Evolutionary conservation across 2,329 filamentous ascomycete genomes (phyloP).

Genomic region (Fusarium mangiferae): DNA sequence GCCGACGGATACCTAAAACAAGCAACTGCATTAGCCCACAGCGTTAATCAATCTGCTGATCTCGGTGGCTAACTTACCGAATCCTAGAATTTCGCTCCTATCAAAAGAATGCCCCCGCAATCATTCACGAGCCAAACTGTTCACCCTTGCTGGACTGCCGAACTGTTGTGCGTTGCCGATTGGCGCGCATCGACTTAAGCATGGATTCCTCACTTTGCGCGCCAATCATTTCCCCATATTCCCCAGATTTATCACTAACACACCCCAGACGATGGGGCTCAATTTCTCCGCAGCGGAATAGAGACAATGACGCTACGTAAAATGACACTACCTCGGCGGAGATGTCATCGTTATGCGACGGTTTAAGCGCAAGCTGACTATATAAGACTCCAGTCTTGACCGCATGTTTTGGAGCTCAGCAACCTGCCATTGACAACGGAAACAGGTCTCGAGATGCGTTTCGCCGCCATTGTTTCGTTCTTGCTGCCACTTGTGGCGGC

Average conservation of each 20-base stretch:
- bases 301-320: background rate
- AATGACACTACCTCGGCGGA: constrained; percentile 14
- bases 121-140: background rate
- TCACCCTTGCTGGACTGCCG: constrained; percentile 17
- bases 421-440: constrained; percentile 5
- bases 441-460: constrained; percentile 26
- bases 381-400: constrained; percentile 12
- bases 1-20: background rate
- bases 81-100: constrained; percentile 16
- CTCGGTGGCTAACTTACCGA: constrained; percentile 13
- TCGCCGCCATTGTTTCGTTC: constrained; percentile 19
- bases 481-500: constrained; percentile 30
- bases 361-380: background rate
- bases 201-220: constrained; percentile 8
- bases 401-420: background rate
- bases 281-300: constrained; percentile 26
- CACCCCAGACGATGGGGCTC: constrained; percentile 14
- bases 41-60: constrained; percentile 19
- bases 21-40: background rate
- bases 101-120: constrained; percentile 23
- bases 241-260: constrained; percentile 19
- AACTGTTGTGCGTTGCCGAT: background rate
- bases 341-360: background rate
- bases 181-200: constrained; percentile 23
- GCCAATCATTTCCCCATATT: constrained; percentile 30